Percentiles rank a stretch among this genome's conserved stretches.
Conservation (phyloP, 2,329 filamentous ascomycete species). For the Beauveria sp. region DNA sequence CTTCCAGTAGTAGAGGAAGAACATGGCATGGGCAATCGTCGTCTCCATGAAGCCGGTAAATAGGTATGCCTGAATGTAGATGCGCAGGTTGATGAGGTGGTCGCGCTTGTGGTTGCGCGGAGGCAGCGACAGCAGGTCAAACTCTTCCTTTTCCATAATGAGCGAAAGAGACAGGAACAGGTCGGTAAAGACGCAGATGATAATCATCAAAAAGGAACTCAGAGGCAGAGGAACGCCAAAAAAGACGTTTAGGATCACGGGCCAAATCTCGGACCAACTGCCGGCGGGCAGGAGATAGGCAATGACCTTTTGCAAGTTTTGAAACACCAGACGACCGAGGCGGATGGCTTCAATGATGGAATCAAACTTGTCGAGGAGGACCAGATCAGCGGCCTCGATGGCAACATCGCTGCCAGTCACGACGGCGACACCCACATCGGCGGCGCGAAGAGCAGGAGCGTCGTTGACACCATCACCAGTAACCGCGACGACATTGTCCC, state of each 20-base stretch:
- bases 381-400: conserved; percentile 56
- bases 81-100: conserved; percentile 44
- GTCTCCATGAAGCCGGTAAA: conserved; percentile 47
- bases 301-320: conserved; percentile 35
- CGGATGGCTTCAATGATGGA: conserved; percentile 60
- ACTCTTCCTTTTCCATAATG: conserved; percentile 50
- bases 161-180: conserved; percentile 42
- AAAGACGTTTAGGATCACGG: conserved; percentile 48
- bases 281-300: conserved; percentile 43
- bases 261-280: conserved; percentile 50
- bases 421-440: conserved; percentile 63
- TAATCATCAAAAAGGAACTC: conserved; percentile 49
- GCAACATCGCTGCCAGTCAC: conserved; percentile 58
- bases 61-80: conserved; percentile 44
- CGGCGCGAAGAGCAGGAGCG: conserved; percentile 56
- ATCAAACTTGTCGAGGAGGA: conserved; percentile 64
- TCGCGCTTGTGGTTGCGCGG: conserved; percentile 42
- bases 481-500: conserved; percentile 57
- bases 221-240: conserved; percentile 45
- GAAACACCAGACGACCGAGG: conserved; percentile 32
- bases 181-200: conserved; percentile 50
- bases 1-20: conserved; percentile 44
- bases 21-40: conserved; percentile 42
- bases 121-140: conserved; percentile 42
- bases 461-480: conserved; percentile 69